These are phyloP conservation scores for Ambrosia artemisiifolia DNA, from an alignment of 129 eudicot species.

Conservation along the genomic window DNA sequence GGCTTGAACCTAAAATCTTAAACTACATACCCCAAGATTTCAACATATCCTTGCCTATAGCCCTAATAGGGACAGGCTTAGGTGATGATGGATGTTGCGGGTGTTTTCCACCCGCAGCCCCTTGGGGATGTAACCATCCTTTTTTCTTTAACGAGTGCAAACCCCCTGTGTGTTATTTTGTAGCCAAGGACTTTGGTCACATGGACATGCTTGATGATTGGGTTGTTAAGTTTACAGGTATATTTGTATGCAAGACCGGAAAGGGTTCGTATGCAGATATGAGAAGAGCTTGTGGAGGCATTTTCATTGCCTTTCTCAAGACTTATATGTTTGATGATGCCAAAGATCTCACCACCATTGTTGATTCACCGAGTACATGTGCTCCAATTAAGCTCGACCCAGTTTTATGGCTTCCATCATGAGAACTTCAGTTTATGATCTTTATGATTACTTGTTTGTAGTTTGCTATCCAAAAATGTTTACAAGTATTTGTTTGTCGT, in stretches of 20 bases:
- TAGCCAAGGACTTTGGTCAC: constrained; percentile 35
- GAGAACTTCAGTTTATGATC: background rate
- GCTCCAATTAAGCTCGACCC: constrained; percentile 28
- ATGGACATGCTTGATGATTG: constrained; percentile 34
- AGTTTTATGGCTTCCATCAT: constrained; percentile 11
- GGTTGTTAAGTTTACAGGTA: constrained; percentile 6
- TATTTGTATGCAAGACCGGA: constrained; percentile 28
- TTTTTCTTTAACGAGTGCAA: constrained; percentile 31
- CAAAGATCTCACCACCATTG: constrained; percentile 21
- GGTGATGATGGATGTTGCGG: constrained; percentile 19
- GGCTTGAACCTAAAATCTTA: constrained; percentile 24
- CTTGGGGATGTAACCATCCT: constrained; percentile 30
- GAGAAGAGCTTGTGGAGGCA: constrained; percentile 34
- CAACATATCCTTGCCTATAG: constrained; percentile 18
- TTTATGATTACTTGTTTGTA: too few relatives aligned
- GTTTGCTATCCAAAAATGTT: too few relatives aligned
- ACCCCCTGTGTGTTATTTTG: constrained; percentile 30
- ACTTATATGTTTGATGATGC: constrained; percentile 26
- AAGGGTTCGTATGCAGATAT: constrained; percentile 31
- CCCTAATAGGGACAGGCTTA: constrained; percentile 27
- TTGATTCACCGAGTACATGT: constrained; percentile 5
- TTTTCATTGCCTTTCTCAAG: constrained; percentile 30
- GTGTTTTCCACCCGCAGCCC: constrained; percentile 28
- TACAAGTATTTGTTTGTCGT: too few relatives aligned
- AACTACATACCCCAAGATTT: constrained; percentile 29